Base-by-base conservation (phyloP, 2,329 filamentous ascomycete species). In the Microdochium nivale region DNA sequence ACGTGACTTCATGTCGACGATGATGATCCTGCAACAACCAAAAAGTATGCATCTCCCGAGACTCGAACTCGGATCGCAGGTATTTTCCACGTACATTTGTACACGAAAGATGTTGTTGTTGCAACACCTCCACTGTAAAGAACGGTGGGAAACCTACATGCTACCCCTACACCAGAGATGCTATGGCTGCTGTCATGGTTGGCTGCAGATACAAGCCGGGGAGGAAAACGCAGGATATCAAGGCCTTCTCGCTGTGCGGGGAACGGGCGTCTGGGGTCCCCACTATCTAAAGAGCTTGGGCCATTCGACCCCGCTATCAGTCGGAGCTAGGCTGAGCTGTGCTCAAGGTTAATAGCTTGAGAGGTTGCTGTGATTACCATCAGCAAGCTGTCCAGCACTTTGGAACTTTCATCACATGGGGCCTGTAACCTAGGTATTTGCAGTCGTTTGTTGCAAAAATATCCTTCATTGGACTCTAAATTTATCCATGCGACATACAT, bases 11-110 rank as follows among this genome's bases (percentile, higher is more conserved):
- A n/a, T n/a, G n/a, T n/a, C n/a, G n/a, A n/a, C n/a, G n/a, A n/a
- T n/a, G n/a, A n/a, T n/a, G n/a, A n/a, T n/a, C n/a, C 5, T 5
- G 33, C 33, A 37, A 37, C 8, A 37, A 37, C 7, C 13, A 37
- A 37, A 53, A 32, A 37, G 30, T n/a, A 48, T 63, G 61, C 61
- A 58, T 52, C 55, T 49, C 56, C 63, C 65, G 64, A 57, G 65
- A 66, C 59, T 67, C 64, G 63, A 64, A 66, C 65, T 57, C 64
- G 64, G 59, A 48, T 58, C 64, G 56, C 56, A 56, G 58, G 64
- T 62, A 63, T 27, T 32, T 49, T 52, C 30, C n/a, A 44, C 40
- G 40, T 24, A 23, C 40, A 23, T 37, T 37, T 7, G 16, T 37
- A 44, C 7, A 19, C 40, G 40, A 11, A 23, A 21, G 57, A 67